Percentiles rank a stretch among this genome's conserved stretches.
phyloP scores from a whole-genome alignment of 2,329 filamentous ascomycete species.

The Paraphaeosphaeria minitans region DNA sequence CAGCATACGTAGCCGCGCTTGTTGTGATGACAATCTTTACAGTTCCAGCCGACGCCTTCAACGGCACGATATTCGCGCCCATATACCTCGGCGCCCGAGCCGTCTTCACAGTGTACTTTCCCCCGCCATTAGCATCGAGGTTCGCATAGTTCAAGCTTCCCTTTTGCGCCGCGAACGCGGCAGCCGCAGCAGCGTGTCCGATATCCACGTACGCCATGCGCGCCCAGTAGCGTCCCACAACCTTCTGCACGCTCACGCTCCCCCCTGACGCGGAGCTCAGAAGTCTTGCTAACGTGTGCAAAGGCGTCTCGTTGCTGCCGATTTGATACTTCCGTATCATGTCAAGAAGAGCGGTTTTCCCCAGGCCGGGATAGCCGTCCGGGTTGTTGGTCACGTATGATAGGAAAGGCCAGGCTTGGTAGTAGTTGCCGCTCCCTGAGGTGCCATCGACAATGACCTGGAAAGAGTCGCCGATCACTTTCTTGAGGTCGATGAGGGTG shows the following conservation, averaged over 20 bases:
- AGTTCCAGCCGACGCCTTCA: conserved; percentile 43
- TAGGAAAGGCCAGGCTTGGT: conserved; percentile 59
- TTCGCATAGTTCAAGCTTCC: conserved; percentile 50
- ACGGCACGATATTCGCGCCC: conserved; percentile 57
- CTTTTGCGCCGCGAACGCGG: conserved; percentile 47
- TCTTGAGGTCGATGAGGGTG: conserved; percentile 52
- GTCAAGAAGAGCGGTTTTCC: conserved; percentile 21
- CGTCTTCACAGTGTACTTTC: conserved; percentile 52
- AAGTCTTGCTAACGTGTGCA: conserved; percentile 54
- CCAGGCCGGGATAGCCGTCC: conserved; percentile 45
- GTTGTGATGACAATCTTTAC: conserved; percentile 49
- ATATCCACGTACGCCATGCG: conserved; percentile 61
- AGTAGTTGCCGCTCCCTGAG: conserved; percentile 53
- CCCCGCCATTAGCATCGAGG: conserved; percentile 45
- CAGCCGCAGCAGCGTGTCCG: conserved; percentile 50
- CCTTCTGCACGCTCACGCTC: conserved; percentile 41
- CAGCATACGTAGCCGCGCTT: conserved; percentile 15
- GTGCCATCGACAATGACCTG: conserved; percentile 57
- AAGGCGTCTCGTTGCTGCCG: conserved; percentile 57
- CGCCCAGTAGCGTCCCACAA: conserved; percentile 59
- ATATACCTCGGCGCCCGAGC: conserved; percentile 55
- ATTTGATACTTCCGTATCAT: conserved; percentile 51
- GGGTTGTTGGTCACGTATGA: conserved; percentile 57
- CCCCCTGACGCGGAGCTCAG: conserved; percentile 21
- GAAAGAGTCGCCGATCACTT: conserved; percentile 55